Percentiles rank a stretch among this genome's conserved stretches.
These are phyloP conservation scores for Pestalotiopsis fici DNA, from an alignment of 2,329 filamentous ascomycete species.

Conservation along the genomic window DNA sequence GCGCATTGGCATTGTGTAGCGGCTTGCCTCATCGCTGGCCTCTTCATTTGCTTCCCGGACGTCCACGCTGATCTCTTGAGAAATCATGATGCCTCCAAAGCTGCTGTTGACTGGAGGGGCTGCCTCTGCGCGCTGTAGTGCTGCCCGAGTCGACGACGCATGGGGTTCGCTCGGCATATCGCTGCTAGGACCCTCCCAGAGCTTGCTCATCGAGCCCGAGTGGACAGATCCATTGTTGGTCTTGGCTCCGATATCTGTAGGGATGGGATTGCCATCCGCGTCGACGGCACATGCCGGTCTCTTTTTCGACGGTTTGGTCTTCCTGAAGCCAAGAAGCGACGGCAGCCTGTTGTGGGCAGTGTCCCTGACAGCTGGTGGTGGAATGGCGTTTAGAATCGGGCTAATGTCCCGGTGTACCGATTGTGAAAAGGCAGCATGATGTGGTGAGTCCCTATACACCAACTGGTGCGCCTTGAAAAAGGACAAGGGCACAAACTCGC, in stretches of 20 bases:
- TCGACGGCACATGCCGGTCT: constrained; percentile 23
- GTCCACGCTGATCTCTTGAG: constrained; percentile 62
- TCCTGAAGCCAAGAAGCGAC: constrained; percentile 9
- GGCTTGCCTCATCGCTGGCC: constrained; percentile 20
- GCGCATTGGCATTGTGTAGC: constrained; percentile 16
- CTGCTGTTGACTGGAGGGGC: constrained; percentile 27
- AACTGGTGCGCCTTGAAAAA: constrained; percentile 71
- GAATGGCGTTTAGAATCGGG: constrained; percentile 40
- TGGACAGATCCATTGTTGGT: constrained; percentile 25
- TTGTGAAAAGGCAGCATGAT: constrained; percentile 61
- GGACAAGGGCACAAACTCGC: constrained; percentile 61
- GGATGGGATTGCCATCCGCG: constrained; percentile 29
- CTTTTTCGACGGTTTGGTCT: constrained; percentile 9
- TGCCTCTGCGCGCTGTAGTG: constrained; percentile 13
- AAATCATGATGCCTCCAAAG: constrained; percentile 62
- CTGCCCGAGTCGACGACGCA: constrained; percentile 8
- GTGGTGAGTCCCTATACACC: constrained; percentile 53
- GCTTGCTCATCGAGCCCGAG: constrained; percentile 33
- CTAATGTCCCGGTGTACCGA: constrained; percentile 63
- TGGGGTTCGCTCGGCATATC: constrained; percentile 12
- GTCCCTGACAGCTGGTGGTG: constrained; percentile 17
- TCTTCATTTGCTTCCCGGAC: constrained; percentile 33
- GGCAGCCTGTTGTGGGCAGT: constrained; percentile 12
- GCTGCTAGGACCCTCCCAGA: constrained; percentile 22
- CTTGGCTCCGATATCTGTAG: constrained; percentile 21